Percentiles rank a stretch among this genome's conserved stretches.
Evolutionary conservation across 2,329 filamentous ascomycete genomes (phyloP).

Genomic region (Trichoderma pleuroti): DNA sequence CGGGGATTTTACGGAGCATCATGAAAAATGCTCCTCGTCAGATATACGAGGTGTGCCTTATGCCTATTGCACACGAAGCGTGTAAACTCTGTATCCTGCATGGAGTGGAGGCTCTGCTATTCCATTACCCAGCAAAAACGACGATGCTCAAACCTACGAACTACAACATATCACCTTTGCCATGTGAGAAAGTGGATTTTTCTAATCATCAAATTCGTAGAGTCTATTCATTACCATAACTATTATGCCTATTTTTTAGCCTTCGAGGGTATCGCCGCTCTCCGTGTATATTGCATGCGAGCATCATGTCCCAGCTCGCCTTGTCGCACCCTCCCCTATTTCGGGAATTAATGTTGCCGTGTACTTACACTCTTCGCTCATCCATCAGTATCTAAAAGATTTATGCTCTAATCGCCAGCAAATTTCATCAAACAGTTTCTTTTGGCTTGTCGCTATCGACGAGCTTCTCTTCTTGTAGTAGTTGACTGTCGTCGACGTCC

Average conservation of each 20-base stretch:
- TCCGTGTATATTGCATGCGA: background rate
- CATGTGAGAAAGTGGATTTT: background rate
- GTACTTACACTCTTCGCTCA: background rate
- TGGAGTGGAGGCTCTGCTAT: background rate
- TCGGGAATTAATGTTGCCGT: background rate
- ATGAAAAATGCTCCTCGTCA: background rate
- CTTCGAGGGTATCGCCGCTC: background rate
- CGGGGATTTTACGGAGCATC: background rate
- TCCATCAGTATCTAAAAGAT: background rate
- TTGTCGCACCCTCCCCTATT: background rate
- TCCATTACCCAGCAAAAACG: background rate
- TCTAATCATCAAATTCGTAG: background rate
- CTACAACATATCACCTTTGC: background rate
- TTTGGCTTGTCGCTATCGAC: background rate
- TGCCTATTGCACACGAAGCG: background rate
- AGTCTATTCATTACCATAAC: background rate
- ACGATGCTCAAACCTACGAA: background rate
- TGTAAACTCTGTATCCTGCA: background rate
- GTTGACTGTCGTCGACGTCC: conserved; percentile 6
- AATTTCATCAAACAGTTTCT: background rate
- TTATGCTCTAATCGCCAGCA: background rate
- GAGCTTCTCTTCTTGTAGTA: background rate
- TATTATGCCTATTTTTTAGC: background rate
- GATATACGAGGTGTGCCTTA: background rate
- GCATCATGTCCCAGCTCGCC: background rate